Conservation (phyloP, 2,329 filamentous ascomycete species). For the Escovopsis sp. region DNA sequence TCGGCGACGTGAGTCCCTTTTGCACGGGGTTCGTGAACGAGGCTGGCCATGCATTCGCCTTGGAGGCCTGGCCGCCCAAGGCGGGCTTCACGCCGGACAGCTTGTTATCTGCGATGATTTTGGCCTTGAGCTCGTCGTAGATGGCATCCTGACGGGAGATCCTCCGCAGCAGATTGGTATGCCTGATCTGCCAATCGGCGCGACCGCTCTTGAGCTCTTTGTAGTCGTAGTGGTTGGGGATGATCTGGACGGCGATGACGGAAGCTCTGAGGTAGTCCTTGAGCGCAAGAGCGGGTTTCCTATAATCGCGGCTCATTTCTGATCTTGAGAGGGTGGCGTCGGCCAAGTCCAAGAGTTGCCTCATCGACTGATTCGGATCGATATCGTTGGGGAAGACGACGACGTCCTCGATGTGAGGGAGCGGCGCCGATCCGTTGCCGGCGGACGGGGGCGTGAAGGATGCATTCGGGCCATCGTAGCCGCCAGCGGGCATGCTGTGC, state of each 20-base stretch:
- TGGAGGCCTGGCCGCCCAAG: slow-evolving; percentile 7
- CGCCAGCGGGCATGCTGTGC: slow-evolving; percentile 14
- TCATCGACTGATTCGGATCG: slow-evolving; percentile 34
- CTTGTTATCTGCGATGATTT: slow-evolving; percentile 49
- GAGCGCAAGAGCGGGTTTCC: slow-evolving; percentile 59
- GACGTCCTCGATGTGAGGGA: slow-evolving; percentile 41
- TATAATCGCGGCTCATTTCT: slow-evolving; percentile 46
- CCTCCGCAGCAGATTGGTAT: slow-evolving; percentile 34
- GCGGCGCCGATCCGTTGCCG: slow-evolving; percentile 15
- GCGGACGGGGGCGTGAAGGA: slow-evolving; percentile 10
- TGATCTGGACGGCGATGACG: slow-evolving; percentile 60
- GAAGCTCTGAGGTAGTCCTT: slow-evolving; percentile 73
- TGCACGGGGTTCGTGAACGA: not conserved
- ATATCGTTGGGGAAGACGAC: slow-evolving; percentile 31
- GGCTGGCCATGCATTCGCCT: slow-evolving; percentile 5
- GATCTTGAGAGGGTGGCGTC: slow-evolving; percentile 44
- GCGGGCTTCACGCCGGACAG: slow-evolving; percentile 42
- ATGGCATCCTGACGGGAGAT: slow-evolving; percentile 31
- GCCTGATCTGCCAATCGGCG: slow-evolving; percentile 31
- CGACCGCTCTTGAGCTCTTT: slow-evolving; percentile 44
- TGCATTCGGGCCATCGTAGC: slow-evolving; percentile 15
- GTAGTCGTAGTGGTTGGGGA: slow-evolving; percentile 65
- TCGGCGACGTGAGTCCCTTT: slow-evolving; percentile 5
- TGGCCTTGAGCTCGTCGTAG: slow-evolving; percentile 43
- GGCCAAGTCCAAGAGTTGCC: slow-evolving; percentile 36